Conservation (phyloP, 2,329 filamentous ascomycete species). For the Paracoccidioides lutzii region DNA sequence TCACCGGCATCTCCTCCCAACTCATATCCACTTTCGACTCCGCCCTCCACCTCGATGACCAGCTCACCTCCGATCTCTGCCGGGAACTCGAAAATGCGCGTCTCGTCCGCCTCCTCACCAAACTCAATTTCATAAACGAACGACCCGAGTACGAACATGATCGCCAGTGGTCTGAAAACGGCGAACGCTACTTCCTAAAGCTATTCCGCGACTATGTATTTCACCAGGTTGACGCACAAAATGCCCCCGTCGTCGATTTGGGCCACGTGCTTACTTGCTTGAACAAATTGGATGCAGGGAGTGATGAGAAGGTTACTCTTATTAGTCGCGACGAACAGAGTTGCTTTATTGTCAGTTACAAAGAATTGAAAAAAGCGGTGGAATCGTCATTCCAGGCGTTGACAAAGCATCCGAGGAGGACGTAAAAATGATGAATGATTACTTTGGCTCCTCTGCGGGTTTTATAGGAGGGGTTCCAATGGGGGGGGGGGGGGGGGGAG, state of each 20-base stretch:
- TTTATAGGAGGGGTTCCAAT: too few relatives aligned
- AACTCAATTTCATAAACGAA: constrained; percentile 80
- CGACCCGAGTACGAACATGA: constrained; percentile 72
- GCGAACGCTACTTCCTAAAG: constrained; percentile 83
- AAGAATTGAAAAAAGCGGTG: constrained; percentile 61
- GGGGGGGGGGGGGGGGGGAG: constrained; percentile 16
- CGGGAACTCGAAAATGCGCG: constrained; percentile 84
- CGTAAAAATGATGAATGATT: constrained; percentile 1
- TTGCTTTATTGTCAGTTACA: constrained; percentile 76
- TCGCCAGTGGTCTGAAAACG: constrained; percentile 75
- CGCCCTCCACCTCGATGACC: constrained; percentile 66
- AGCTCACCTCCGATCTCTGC: constrained; percentile 56
- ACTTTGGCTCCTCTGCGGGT: neutral
- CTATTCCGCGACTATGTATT: constrained; percentile 96
- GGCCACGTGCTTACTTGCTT: constrained; percentile 77
- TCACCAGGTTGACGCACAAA: constrained; percentile 80
- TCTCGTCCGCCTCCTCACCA: constrained; percentile 64
- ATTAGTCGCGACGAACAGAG: constrained; percentile 85
- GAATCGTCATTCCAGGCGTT: constrained; percentile 51
- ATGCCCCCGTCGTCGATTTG: constrained; percentile 70
- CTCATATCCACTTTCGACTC: constrained; percentile 64
- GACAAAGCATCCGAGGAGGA: constrained; percentile 29
- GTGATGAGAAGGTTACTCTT: constrained; percentile 72
- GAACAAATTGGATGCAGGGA: constrained; percentile 85
- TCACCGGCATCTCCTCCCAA: constrained; percentile 65